Conservation (phyloP, 169 alveolate species). For the Cryptosporidium sp. region DNA sequence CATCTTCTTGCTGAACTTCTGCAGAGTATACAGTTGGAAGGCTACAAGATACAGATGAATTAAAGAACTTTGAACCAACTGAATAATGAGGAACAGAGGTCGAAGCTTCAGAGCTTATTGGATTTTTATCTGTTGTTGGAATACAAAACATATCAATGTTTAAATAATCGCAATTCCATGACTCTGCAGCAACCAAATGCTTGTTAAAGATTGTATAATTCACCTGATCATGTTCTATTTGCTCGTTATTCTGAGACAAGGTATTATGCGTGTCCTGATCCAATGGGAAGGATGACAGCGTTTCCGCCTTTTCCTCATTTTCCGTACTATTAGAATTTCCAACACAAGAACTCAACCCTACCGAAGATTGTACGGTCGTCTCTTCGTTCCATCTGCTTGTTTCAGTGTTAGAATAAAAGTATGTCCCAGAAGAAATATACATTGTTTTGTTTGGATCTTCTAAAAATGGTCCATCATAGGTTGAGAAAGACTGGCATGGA, state of each 20-base stretch:
- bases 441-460: conserved; percentile 75
- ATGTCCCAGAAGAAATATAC: conserved; percentile 29
- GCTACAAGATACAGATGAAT: conserved; percentile 11
- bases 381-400: conserved; percentile 63
- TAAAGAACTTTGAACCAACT: conserved; percentile 44
- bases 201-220: conserved; percentile 32
- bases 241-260: conserved; percentile 48
- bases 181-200: conserved; percentile 11
- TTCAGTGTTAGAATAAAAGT: conserved; percentile 39
- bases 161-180: conserved; percentile 60
- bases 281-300: conserved; percentile 19
- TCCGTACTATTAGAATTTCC: conserved; percentile 10
- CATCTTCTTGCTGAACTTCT: conserved; percentile 34
- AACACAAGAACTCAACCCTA: conserved; percentile 3
- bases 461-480: conserved; percentile 70
- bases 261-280: conserved; percentile 23
- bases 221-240: conserved; percentile 36
- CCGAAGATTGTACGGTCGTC: conserved; percentile 17
- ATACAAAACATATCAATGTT: conserved; percentile 54
- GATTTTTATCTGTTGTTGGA: conserved; percentile 25
- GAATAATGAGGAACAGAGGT: conserved; percentile 24
- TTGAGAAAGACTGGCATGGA: conserved; percentile 66
- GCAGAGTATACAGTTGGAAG: conserved; percentile 35
- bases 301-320: conserved; percentile 27
- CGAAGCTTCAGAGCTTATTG: conserved; percentile 47